A percentile compares a stretch with the other conserved stretches of the same genome.
These are phyloP conservation scores for Vigna reflexopilosa DNA, from an alignment of 306 rosid species.

Conservation along the genomic window DNA sequence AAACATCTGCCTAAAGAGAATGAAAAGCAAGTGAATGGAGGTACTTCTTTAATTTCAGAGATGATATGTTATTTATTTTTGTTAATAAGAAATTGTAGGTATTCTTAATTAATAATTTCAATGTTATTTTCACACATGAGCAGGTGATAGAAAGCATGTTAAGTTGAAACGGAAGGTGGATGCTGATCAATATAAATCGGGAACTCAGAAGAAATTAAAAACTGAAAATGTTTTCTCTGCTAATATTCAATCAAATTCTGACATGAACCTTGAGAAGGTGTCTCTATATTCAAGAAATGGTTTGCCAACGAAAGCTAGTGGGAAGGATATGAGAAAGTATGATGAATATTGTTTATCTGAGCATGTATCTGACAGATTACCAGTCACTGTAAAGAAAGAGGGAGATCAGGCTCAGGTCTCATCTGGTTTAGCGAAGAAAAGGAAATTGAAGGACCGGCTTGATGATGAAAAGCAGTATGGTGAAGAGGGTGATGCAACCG, in stretches of 20 bases:
- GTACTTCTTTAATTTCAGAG: constrained; percentile 49
- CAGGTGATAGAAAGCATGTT: constrained; percentile 58
- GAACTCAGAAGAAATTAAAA: constrained; percentile 60
- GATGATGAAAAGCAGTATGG: constrained; percentile 49
- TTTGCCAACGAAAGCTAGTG: constrained; percentile 48
- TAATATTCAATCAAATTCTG: constrained; percentile 50
- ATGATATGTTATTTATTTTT: constrained; percentile 26
- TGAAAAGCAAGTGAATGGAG: constrained; percentile 53
- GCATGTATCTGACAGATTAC: constrained; percentile 47
- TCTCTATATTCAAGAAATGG: constrained; percentile 51
- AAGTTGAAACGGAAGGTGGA: constrained; percentile 60
- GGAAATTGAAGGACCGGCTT: constrained; percentile 60
- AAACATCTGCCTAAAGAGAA: constrained; percentile 55
- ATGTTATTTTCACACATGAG: constrained; percentile 20
- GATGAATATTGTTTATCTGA: constrained; percentile 56
- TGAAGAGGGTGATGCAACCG: constrained; percentile 57
- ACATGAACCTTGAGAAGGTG: constrained; percentile 47
- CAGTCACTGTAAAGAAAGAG: constrained; percentile 53
- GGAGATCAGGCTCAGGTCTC: constrained; percentile 52
- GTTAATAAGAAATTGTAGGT: constrained; percentile 16
- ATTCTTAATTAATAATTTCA: constrained; percentile 23
- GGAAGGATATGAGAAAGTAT: constrained; percentile 54
- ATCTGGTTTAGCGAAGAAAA: constrained; percentile 58
- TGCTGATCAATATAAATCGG: constrained; percentile 55
- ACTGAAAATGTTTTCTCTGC: constrained; percentile 44